Evolutionary conservation across 179 eudicot species (phyloP).

Genomic region (Monotropa hypopitys): DNA sequence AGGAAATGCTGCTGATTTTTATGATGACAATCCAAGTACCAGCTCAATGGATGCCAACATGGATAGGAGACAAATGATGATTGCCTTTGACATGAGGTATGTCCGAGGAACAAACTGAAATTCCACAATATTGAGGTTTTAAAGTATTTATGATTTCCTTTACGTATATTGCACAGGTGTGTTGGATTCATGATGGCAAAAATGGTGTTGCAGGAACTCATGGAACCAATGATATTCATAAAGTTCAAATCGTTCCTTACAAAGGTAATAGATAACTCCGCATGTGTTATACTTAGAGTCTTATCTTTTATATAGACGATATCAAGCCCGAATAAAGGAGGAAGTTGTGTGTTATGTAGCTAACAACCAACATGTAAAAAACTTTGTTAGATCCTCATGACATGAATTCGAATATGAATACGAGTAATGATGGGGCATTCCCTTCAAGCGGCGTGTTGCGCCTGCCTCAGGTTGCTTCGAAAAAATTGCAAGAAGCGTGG

Average conservation of each 20-base stretch:
- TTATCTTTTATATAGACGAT: too few relatives aligned
- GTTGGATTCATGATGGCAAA: constrained; percentile 97
- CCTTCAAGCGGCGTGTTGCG: too few relatives aligned
- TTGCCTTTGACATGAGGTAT: constrained; percentile 99
- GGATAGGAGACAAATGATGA: constrained; percentile 87
- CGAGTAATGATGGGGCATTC: too few relatives aligned
- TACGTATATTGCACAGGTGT: constrained; percentile 39
- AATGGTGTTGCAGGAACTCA: constrained; percentile 90
- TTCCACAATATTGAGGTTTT: background rate
- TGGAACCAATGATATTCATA: constrained; percentile 65
- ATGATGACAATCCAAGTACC: constrained; percentile 33
- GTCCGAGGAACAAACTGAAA: background rate
- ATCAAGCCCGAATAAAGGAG: too few relatives aligned
- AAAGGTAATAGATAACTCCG: constrained; percentile 45
- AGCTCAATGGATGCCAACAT: constrained; percentile 25
- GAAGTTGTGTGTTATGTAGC: too few relatives aligned
- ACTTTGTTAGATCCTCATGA: too few relatives aligned
- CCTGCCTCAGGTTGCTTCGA: too few relatives aligned
- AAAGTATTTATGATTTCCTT: constrained; percentile 5
- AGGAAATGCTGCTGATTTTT: constrained; percentile 91
- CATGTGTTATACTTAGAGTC: too few relatives aligned
- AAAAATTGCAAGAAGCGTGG: too few relatives aligned
- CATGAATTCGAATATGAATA: too few relatives aligned
- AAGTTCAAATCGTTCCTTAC: constrained; percentile 80
- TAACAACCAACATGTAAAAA: too few relatives aligned